Base-by-base conservation (phyloP, 345 rosid species). In the Hibiscus mutabilis region DNA sequence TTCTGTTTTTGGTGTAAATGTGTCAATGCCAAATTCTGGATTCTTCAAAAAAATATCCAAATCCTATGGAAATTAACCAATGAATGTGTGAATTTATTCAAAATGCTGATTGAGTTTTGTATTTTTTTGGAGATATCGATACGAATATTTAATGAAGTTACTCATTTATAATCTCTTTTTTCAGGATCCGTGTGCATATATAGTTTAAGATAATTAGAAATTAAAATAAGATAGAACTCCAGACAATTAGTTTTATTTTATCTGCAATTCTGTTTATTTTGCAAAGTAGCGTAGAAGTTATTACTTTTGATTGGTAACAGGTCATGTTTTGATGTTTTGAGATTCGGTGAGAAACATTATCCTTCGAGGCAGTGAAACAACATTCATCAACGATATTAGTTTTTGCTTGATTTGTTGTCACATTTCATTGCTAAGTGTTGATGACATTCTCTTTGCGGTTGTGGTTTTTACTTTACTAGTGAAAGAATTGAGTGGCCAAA, bases 381-480 rank as follows among this genome's bases (percentile, higher is more conserved):
- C 61, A 31, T 65, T 16, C 22, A 27, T 64, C 15, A 11, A 35
- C 44, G 19, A 14, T 14, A n/a, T 62, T 14, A 72, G 27, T 25
- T 25, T 25, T 25, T 25, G 27, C 27, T 25, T 25, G 2, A n/a
- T 59, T 68, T 59, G 10, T 69, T 61, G 19, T 24, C 0, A 19
- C 18, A 5, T 62, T 25, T 76, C 18, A 63, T 29, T 44, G 35
- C 67, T 25, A 18, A 33, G 24, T 67, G 68, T 73, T 80, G 70
- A 75, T 75, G 9, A 35, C 14, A 29, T 51, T 68, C n/a, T 27
- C 24, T 47, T 68, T 69, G 29, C 22, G 22, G n/a, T 59, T 58
- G 27, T 76, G 31, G 59, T n/a, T 59, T 15, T 77, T 19, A 58
- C 46, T 87, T 79, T 91, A 96, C 3, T n/a, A n/a, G 96, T 25